Conservation (phyloP, 495 filamentous ascomycete genomes). For the Penicillium lagena region DNA sequence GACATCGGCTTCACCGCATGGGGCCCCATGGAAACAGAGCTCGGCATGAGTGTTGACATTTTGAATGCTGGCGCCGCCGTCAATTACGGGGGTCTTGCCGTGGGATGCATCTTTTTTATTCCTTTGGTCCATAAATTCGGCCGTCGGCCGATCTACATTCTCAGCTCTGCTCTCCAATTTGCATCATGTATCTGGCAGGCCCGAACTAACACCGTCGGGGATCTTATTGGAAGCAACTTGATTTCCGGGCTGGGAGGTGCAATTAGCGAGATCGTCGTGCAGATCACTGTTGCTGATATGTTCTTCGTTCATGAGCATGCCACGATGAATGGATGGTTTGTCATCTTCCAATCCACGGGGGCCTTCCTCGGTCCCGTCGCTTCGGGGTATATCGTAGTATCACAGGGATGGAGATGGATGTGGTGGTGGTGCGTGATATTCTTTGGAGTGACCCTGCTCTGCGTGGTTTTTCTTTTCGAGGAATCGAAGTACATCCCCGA, state of each 20-base stretch:
- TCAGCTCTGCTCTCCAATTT: slow-evolving; percentile 20
- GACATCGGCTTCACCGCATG: slow-evolving; percentile 31
- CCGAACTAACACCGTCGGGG: slow-evolving; percentile 16
- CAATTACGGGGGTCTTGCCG: slow-evolving; percentile 18
- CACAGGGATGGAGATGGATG: slow-evolving; percentile 38
- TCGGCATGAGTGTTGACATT: slow-evolving; percentile 19
- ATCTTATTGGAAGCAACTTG: slow-evolving; percentile 20
- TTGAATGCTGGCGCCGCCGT: slow-evolving; percentile 28
- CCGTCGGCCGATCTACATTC: slow-evolving; percentile 27
- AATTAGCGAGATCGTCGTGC: slow-evolving; percentile 27
- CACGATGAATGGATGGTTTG: slow-evolving; percentile 24
- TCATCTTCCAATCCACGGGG: slow-evolving; percentile 16
- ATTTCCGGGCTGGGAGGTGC: slow-evolving; percentile 20
- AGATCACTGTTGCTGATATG: slow-evolving; percentile 34
- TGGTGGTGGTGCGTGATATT: slow-evolving; percentile 41
- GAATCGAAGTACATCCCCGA: slow-evolving; percentile 33
- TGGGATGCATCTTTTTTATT: slow-evolving; percentile 28
- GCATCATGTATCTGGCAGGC: slow-evolving; percentile 23
- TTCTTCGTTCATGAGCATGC: slow-evolving; percentile 38
- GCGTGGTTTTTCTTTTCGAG: slow-evolving; percentile 34
- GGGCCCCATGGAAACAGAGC: slow-evolving; percentile 22
- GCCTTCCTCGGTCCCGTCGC: slow-evolving; percentile 25
- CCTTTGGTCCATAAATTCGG: slow-evolving; percentile 35
- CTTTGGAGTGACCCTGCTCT: slow-evolving; percentile 27
- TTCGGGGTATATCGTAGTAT: slow-evolving; percentile 28